These are phyloP conservation scores for Nyssa sinensis DNA, from an alignment of 148 eudicot genomes.

Conservation along the genomic window DNA sequence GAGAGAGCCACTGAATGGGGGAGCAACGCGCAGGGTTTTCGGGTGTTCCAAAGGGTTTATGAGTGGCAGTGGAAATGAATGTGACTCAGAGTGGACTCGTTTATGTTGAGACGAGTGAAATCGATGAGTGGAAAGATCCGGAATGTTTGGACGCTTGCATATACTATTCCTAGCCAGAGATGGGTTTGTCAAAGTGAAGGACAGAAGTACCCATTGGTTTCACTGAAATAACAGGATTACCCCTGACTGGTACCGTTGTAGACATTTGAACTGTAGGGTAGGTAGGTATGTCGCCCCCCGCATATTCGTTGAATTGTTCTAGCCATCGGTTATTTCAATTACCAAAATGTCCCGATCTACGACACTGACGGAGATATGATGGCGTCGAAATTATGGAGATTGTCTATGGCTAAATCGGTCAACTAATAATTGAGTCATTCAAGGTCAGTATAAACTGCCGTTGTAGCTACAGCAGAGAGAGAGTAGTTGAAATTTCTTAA, in stretches of 20 bases:
- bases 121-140: background rate
- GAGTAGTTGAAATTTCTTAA: too few relatives aligned
- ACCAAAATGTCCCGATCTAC: background rate
- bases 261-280: background rate
- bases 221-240: background rate
- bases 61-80: background rate
- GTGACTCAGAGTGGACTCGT: background rate
- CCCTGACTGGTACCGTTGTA: background rate
- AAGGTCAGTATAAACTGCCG: too few relatives aligned
- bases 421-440: too few relatives aligned
- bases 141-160: background rate
- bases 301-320: background rate
- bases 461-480: too few relatives aligned
- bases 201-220: too few relatives aligned
- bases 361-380: too few relatives aligned
- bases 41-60: background rate
- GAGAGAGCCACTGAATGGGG: background rate
- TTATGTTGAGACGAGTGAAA: too few relatives aligned
- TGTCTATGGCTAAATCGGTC: too few relatives aligned
- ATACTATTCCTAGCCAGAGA: background rate
- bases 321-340: too few relatives aligned
- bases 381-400: too few relatives aligned
- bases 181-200: background rate
- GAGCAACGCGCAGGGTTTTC: background rate
- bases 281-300: background rate